A percentile compares a stretch with the other conserved stretches of the same genome.
These are phyloP conservation scores for Pittosporum tobira DNA, from an alignment of 129 eudicot genomes.

Conservation along the genomic window DNA sequence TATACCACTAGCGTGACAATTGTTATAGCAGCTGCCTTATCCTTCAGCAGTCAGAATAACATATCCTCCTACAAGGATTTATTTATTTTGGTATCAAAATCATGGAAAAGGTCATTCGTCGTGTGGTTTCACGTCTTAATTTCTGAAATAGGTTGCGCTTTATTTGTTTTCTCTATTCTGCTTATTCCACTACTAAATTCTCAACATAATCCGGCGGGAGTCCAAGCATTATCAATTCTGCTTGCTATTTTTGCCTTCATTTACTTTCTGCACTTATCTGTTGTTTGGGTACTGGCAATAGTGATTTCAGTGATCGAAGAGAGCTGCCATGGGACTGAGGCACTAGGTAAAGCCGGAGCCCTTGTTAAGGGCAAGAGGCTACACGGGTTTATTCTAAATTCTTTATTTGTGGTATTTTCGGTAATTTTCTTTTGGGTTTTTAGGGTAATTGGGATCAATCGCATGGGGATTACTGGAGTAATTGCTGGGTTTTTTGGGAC, in stretches of 20 bases:
- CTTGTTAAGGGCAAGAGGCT: conserved; percentile 34
- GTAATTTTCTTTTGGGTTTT: not conserved
- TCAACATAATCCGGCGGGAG: too few relatives aligned
- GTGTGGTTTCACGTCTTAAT: too few relatives aligned
- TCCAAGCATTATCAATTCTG: too few relatives aligned
- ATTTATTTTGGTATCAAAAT: too few relatives aligned
- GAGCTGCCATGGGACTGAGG: conserved; percentile 15
- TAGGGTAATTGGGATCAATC: not conserved
- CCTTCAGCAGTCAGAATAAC: too few relatives aligned
- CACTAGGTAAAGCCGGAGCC: conserved; percentile 26
- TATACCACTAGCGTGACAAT: too few relatives aligned
- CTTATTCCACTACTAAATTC: too few relatives aligned
- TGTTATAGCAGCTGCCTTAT: too few relatives aligned
- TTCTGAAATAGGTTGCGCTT: too few relatives aligned
- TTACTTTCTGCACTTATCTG: not conserved
- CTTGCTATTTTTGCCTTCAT: not conserved
- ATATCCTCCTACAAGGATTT: too few relatives aligned
- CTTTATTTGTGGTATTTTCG: not conserved
- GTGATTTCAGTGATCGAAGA: conserved; percentile 21
- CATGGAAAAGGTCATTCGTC: too few relatives aligned
- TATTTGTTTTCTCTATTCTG: too few relatives aligned
- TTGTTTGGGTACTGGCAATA: not conserved
- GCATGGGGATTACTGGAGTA: not conserved
- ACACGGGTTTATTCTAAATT: conserved; percentile 15
- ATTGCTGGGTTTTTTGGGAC: not conserved